Evolutionary conservation across 1,284 basidiomycete genomes (phyloP), one percentile per base, ranked within the genome.

Genomic region (Moniliophthora roreri): DNA sequence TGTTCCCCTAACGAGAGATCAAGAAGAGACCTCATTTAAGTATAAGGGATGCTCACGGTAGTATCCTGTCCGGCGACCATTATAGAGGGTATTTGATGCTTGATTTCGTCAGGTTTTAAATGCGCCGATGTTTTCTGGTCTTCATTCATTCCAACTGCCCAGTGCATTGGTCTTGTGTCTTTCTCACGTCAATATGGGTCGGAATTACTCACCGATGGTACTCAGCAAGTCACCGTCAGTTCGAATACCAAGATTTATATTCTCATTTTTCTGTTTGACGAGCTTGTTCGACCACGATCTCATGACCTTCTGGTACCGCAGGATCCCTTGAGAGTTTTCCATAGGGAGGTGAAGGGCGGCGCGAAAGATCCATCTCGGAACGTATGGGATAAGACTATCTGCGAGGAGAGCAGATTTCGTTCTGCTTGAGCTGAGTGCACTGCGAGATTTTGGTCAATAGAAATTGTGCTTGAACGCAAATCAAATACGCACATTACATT

Each of bases 11-110:
- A 5, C 28, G 21, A 2, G 35, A 23, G 2, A 11, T 40, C 39
- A 40, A 2, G 16, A 13, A 9, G 5, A 16, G 1, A 21, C 10
- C 16, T 16, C 9, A 18, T 16, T 16, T 11, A 11, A 40, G 16
- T 24, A 13, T 21, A 35, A 20, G 16, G 37, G 32, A n/a, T 3
- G 20, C 56, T 37, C 34, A 57, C 60, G n/a, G 54, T 57, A 4
- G 60, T 62, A 49, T 62, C 60, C 18, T 62, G 60, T 3, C 60
- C 60, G 13, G 46, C 60, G 7, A 60, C 32, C n/a, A 62, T 28
- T 5, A 53, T 18, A 16, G 28, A 21, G 16, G 40, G 40, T 40
- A 44, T 35, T 18, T 51, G 50, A 18, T 51, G 32, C 16, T 38
- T 38, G 10, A 49, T 36, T n/a, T 49, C 34, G 21, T 24, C 20